Base-by-base conservation (phyloP, 352 stramenopile genomes). In the Aphanomyces astaci region DNA sequence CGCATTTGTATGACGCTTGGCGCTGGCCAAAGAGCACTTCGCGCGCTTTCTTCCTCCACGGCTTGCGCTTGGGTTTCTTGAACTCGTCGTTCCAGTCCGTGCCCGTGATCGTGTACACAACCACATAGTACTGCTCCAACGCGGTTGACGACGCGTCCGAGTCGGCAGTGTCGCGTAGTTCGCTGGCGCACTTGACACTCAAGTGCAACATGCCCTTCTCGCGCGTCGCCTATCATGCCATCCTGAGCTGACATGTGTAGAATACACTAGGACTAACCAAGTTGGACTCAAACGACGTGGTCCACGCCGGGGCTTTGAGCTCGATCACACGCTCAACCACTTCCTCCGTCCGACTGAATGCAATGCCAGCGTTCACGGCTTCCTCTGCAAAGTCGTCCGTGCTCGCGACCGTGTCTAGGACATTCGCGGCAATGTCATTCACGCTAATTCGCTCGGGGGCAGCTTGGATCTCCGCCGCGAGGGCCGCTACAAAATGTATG, bases 391-490 rank as follows among this genome's bases (percentile, higher is more conserved):
- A 28, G 13, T 62, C 53, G 31, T 62, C 53, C 28, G 31, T 46
- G 56, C 74, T 87, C 0, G 69, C 71, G 1, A 69, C 81, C 22
- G 78, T 53, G 1, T 82, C 75, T 2, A 87, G 68, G 5, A 68
- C 73, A 53, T 87, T 76, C 9, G 65, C 62, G 3, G 79, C 79
- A 11, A 83, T 66, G 25, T 78, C 70, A n/a, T 79, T 78, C 25
- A 87, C 76, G 36, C 84, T 71, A 0, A 87, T 72, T 28, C 78
- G 80, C 59, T 84, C 77, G 0, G 79, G 79, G 3, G 79, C 79
- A 13, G 84, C 74, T 30, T 56, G 79, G 15, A 83, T 65, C 5
- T 73, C 70, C 2, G 79, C 79, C 52, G 82, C 79, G 40, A 84
- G 81, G 46, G 63, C 84, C 4, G 66, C 55, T 25, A 80, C 74